Conservation (phyloP, 352 stramenopile species). For the Globisporangium alternatum region DNA sequence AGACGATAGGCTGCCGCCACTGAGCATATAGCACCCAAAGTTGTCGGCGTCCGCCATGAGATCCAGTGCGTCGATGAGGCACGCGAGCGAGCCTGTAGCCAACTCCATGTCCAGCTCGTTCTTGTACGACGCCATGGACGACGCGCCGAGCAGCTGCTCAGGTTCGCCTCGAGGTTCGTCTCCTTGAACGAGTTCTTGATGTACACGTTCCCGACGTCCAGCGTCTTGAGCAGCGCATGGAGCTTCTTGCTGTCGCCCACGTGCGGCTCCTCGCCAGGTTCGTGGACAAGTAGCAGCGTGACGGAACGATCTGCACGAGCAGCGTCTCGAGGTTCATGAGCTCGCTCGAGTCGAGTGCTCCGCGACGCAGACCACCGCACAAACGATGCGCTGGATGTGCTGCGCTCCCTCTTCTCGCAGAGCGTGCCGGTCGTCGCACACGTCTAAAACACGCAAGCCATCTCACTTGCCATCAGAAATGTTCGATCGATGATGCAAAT, state of each 20-base stretch:
- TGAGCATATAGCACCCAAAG: constrained; percentile 75
- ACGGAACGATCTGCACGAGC: constrained; percentile 73
- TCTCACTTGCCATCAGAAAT: too few species aligned
- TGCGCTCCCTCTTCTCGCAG: too few species aligned
- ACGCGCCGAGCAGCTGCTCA: constrained; percentile 53
- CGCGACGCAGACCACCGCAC: too few species aligned
- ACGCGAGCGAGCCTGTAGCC: constrained; percentile 61
- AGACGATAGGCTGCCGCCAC: constrained; percentile 67
- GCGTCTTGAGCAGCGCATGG: constrained; percentile 63
- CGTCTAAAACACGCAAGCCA: too few species aligned
- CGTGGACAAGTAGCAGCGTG: constrained; percentile 64
- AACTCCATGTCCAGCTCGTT: constrained; percentile 66
- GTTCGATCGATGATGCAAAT: too few species aligned
- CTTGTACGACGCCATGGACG: constrained; percentile 59
- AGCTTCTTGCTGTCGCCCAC: constrained; percentile 82
- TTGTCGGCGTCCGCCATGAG: constrained; percentile 63
- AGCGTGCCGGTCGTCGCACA: too few species aligned
- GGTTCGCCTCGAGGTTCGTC: constrained; percentile 54
- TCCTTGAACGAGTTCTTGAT: constrained; percentile 67
- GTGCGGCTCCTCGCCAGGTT: constrained; percentile 53
- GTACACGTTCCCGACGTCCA: constrained; percentile 54
- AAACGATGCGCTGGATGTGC: too few species aligned
- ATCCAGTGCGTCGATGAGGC: constrained; percentile 63
- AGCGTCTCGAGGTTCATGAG: constrained; percentile 82
- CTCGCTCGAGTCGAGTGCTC: constrained; percentile 86